A percentile compares a stretch with the other conserved stretches of the same genome.
These are phyloP conservation scores for Boletus pseudopeckii DNA, from an alignment of 768 basidiomycete species.

Conservation along the genomic window DNA sequence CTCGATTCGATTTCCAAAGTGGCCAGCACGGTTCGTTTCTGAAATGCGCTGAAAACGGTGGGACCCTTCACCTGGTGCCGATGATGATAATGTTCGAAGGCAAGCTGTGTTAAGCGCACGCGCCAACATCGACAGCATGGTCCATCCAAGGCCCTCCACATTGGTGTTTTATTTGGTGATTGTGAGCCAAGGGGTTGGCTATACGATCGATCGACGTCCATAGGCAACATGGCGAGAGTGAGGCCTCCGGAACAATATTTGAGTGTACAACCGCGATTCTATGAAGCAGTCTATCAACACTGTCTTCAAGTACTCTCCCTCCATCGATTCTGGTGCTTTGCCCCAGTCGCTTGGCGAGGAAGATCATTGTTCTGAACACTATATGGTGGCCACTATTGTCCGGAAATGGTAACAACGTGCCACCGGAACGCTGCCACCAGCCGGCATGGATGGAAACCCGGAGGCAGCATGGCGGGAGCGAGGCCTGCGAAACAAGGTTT, in stretches of 20 bases:
- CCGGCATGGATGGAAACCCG: not conserved
- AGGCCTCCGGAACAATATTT: not conserved
- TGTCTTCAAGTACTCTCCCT: not conserved
- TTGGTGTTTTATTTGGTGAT: not conserved
- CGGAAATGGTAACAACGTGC: not conserved
- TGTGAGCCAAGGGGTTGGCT: not conserved
- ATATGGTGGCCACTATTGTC: not conserved
- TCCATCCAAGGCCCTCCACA: not conserved
- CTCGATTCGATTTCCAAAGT: constrained; percentile 3
- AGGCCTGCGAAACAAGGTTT: not conserved
- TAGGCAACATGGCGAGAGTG: not conserved
- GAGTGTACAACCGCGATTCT: not conserved
- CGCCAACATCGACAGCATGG: constrained; percentile 11
- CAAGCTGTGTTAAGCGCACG: constrained; percentile 8
- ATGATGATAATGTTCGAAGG: not conserved
- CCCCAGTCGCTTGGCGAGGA: not conserved
- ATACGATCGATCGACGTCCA: constrained; percentile 1
- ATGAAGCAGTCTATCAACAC: not conserved
- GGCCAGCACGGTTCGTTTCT: constrained; percentile 5
- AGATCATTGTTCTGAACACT: not conserved
- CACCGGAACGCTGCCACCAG: not conserved
- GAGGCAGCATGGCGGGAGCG: not conserved
- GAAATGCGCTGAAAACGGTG: not conserved
- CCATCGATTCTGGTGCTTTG: not conserved
- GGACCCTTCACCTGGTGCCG: not conserved